phyloP scores from a whole-genome alignment of 2,329 filamentous ascomycete species.

The Cordyceps cicadae region DNA sequence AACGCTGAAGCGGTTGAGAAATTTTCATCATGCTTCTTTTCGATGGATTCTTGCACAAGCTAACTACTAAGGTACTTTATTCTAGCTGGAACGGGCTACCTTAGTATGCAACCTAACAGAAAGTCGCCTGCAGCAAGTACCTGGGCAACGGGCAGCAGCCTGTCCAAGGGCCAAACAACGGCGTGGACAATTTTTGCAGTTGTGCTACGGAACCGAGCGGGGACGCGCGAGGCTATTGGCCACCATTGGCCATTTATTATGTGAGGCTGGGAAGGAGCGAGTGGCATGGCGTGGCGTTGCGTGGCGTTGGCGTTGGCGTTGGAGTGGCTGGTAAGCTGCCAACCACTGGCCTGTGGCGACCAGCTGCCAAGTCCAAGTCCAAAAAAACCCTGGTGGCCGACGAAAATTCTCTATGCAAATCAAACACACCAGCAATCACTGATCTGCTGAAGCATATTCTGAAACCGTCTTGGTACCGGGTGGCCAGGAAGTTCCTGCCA shows the following conservation, averaged over 20 bases:
- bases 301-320: too few relatives aligned
- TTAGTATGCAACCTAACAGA: too few relatives aligned
- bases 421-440: too few relatives aligned
- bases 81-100: too few relatives aligned
- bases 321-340: slow-evolving; percentile 12
- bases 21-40: not conserved
- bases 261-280: not conserved
- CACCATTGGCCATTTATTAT: not conserved
- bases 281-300: too few relatives aligned
- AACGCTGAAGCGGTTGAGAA: not conserved
- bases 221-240: not conserved
- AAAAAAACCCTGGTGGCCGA: too few relatives aligned
- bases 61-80: not conserved
- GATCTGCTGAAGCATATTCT: too few relatives aligned
- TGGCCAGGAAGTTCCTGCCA: too few relatives aligned
- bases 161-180: not conserved
- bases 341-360: not conserved
- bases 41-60: not conserved
- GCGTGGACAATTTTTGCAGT: not conserved
- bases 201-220: not conserved
- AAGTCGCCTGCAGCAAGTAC: too few relatives aligned
- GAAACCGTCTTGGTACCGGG: too few relatives aligned
- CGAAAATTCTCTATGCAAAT: too few relatives aligned
- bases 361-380: not conserved
- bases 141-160: not conserved